Evolutionary conservation across 306 rosid genomes (phyloP).

Genomic region (Canavalia ensiformis): DNA sequence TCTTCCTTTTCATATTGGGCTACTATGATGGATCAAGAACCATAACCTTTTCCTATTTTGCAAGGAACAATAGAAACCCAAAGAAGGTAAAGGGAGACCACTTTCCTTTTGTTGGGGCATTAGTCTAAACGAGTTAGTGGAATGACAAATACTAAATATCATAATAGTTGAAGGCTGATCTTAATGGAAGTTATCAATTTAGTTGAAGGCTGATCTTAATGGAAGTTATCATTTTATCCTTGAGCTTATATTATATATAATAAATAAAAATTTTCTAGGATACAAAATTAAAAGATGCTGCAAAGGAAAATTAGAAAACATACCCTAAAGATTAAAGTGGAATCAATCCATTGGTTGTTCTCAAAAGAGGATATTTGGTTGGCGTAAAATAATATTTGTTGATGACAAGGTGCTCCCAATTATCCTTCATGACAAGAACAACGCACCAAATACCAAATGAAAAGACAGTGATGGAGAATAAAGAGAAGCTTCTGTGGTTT

Average conservation of each 20-base stretch:
- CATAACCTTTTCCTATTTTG: background rate
- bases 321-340: slow-evolving; percentile 40
- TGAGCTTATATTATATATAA: background rate
- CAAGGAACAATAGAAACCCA: too few relatives aligned
- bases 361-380: slow-evolving; percentile 53
- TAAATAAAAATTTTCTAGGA: too few relatives aligned
- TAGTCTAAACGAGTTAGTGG: slow-evolving; percentile 46
- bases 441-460: slow-evolving; percentile 72
- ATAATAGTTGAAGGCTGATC: slow-evolving; percentile 38
- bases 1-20: slow-evolving; percentile 57
- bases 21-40: slow-evolving; percentile 65
- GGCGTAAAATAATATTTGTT: slow-evolving; percentile 54
- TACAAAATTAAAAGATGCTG: too few relatives aligned
- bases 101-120: slow-evolving; percentile 71
- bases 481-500: slow-evolving; percentile 55
- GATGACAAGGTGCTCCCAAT: slow-evolving; percentile 60
- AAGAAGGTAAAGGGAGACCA: slow-evolving; percentile 55
- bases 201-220: background rate
- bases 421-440: slow-evolving; percentile 67
- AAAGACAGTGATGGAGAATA: slow-evolving; percentile 68
- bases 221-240: slow-evolving; percentile 51
- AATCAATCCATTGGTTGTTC: slow-evolving; percentile 8
- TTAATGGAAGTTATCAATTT: too few relatives aligned
- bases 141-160: slow-evolving; percentile 22
- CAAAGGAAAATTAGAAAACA: slow-evolving; percentile 43